Evolutionary conservation across 768 basidiomycete genomes (phyloP), one percentile per base, ranked within the genome.

Genomic region (Coprinopsis sp.): DNA sequence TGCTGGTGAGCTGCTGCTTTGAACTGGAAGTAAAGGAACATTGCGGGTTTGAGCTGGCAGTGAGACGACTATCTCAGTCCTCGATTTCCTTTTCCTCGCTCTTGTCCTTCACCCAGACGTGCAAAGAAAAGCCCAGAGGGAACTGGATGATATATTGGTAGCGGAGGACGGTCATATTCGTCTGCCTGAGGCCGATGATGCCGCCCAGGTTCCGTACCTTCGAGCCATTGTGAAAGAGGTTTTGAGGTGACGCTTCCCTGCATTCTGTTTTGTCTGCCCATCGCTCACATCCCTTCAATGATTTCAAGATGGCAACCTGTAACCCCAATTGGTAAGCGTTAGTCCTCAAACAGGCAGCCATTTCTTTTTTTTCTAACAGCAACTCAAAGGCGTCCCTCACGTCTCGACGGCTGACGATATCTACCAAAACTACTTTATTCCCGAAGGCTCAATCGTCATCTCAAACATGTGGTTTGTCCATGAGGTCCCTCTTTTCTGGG

Each of bases 341-440:
- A 29, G 31, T 39, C 5, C 23, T 47, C 34, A 10, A 10, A 24
- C 3, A 6, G 43, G n/a, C 33, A 16, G n/a, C 18, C 23, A 16
- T 6, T 5, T 11, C 8, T 8, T 10, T 6, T 22, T 22, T 10
- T 39, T 5, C 38, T 39, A 11, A 16, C 16, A 6, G 21, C 19
- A 10, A 13, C 16, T 7, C 8, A 24, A 33, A 67, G 66, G 57
- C 19, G 57, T 68, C 6, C 65, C 70, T 3, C 69, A 71, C 37
- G 47, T 54, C 29, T 47, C 55, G 4, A 62, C 55, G 6, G 60
- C 62, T 43, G 73, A 78, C 37, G 76, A 79, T 50, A 55, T 64
- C 12, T 42, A 41, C 19, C 14, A 27, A 30, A 14, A 37, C 21
- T 44, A 19, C 19, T 29, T 37, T 18, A 40, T 45, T 11, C 21